A percentile compares a stretch with the other conserved stretches of the same genome.
Conservation (phyloP, 352 stramenopile genomes). For the Pythium plurisporium region DNA sequence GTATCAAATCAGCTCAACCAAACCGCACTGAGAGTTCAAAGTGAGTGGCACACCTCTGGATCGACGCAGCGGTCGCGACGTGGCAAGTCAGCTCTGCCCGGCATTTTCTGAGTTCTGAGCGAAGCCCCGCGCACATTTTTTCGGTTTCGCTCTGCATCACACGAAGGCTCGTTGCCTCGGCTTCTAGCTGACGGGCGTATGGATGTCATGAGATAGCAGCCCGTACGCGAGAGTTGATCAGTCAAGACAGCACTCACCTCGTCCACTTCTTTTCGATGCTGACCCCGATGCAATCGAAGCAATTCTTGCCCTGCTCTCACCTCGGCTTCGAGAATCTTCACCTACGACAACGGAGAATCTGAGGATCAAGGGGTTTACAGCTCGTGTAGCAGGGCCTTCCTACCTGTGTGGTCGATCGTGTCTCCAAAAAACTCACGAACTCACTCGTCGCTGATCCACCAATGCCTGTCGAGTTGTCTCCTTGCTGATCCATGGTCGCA, state of each 20-base stretch:
- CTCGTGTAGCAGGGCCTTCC: neutral
- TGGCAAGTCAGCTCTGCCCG: constrained; percentile 51
- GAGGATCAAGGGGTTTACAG: no score
- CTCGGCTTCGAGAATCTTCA: constrained; percentile 57
- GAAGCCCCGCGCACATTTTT: constrained; percentile 43
- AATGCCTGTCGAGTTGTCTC: neutral
- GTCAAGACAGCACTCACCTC: constrained; percentile 22
- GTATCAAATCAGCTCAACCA: neutral
- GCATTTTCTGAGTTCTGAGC: constrained; percentile 37
- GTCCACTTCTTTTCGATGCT: constrained; percentile 43
- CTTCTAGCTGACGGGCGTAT: constrained; percentile 54
- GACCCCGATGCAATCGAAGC: constrained; percentile 45
- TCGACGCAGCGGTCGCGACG: constrained; percentile 32
- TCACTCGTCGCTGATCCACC: constrained; percentile 8
- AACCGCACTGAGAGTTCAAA: neutral
- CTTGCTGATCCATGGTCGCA: neutral
- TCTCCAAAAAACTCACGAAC: constrained; percentile 22
- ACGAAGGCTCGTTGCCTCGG: constrained; percentile 39
- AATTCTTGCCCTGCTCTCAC: constrained; percentile 56
- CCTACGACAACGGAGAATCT: constrained; percentile 1
- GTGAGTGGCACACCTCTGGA: constrained; percentile 36
- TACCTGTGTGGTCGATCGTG: constrained; percentile 14
- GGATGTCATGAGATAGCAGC: neutral
- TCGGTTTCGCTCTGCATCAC: constrained; percentile 37
- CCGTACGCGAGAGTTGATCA: neutral